Percentiles rank a stretch among this genome's conserved stretches.
These are phyloP conservation scores for Antitrichia curtipendula DNA, from an alignment of 225 moss, liverwort and hornwort species.

Conservation along the genomic window DNA sequence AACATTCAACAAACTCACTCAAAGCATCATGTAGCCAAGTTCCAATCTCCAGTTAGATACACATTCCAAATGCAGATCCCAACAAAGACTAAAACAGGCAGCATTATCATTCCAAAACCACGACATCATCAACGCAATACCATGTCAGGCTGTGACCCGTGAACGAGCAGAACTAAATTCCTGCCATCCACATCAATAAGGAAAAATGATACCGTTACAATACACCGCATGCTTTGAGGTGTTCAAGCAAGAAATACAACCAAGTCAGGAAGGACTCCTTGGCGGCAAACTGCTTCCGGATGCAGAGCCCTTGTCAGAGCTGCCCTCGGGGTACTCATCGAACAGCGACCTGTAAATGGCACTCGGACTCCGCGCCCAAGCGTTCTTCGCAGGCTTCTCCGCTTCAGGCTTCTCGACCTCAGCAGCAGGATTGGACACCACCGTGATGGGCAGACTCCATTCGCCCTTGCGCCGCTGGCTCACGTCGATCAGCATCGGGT, in stretches of 20 bases:
- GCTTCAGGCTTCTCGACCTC: not conserved
- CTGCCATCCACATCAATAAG: not conserved
- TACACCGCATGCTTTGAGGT: not conserved
- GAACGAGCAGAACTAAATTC: not conserved
- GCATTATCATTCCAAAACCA: not conserved
- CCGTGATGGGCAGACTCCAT: slow-evolving; percentile 85
- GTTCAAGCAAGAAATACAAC: not conserved
- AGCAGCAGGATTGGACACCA: slow-evolving; percentile 47
- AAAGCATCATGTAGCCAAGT: no score
- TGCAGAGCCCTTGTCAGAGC: not conserved
- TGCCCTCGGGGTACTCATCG: slow-evolving; percentile 4
- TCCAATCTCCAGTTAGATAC: not conserved
- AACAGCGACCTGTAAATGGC: slow-evolving; percentile 30
- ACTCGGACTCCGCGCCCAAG: slow-evolving; percentile 43
- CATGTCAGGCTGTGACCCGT: not conserved
- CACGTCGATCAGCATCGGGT: slow-evolving; percentile 65
- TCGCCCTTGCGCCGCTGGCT: slow-evolving; percentile 78
- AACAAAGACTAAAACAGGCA: not conserved
- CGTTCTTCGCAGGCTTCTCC: slow-evolving; percentile 15
- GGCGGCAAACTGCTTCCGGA: slow-evolving; percentile 8
- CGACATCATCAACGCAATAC: not conserved
- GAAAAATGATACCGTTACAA: slow-evolving; percentile 15
- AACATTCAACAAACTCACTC: not conserved
- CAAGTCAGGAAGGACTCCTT: not conserved
- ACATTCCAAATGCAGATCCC: not conserved